Base-by-base conservation (phyloP, 345 rosid genomes). In the Eucalyptus coolabah region DNA sequence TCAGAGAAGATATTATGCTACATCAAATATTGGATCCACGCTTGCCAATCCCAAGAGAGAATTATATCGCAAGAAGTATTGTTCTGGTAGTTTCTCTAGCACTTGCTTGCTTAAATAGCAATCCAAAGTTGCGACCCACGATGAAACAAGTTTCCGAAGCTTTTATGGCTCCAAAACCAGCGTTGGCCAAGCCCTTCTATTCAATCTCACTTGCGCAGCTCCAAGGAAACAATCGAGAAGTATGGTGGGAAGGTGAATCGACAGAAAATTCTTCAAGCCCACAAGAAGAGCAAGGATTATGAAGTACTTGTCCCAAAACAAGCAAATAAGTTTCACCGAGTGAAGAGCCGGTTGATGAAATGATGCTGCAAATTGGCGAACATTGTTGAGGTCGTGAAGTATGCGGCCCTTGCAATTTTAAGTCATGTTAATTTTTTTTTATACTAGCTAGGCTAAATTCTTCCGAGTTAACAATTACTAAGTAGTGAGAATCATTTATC, bases 81-180 rank as follows among this genome's bases (percentile, higher is more conserved):
- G 0, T 56, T 34, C 26, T 32, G 24, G 67, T 49, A 15, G 40
- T 87, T 23, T 13, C 3, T 18, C 3, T 91, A 2, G 90, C 90
- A 19, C 83, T 91, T 30, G 88, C 92, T 12, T 90, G 92, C 87
- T 88, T 92, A 45, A 67, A n/a, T 4, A 9, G 47, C 1, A 21
- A 88, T 24, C 87, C 90, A 1, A 88, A 53, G 51, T 88, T 37
- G 12, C 87, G 89, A 4, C 93, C 92, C 7, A 88, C 89, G 0
- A 90, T 88, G 90, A 65, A 86, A 42, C 14, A 8, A 2, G 82
- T 91, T 24, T 91, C 89, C 4, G 86, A 86, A 53, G 86, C 86
- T 30, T 69, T 92, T 60, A 6, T 88, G 0, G 2, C 17, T 6
- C 4, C 2, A 17, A 56, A 47, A 14, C 8, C 6, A 23, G 30